A percentile compares a stretch with the other conserved stretches of the same genome.
Conservation (phyloP, 2,329 filamentous ascomycete genomes). For the Claviceps purpurea region DNA sequence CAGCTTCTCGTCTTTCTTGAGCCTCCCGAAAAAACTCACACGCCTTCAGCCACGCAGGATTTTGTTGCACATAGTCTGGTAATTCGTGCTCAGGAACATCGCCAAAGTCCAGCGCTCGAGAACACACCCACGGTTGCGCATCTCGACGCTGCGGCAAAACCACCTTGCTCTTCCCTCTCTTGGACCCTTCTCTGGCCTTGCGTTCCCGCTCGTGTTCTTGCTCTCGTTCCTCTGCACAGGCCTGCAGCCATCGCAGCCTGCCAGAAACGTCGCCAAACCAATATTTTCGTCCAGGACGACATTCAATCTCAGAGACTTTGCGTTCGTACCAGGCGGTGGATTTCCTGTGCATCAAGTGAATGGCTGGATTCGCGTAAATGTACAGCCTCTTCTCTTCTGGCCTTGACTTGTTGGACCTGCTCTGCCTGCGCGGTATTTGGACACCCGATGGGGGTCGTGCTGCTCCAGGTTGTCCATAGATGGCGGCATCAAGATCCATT, state of each 20-base stretch:
- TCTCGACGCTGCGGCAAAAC: constrained; percentile 7
- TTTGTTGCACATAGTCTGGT: constrained; percentile 29
- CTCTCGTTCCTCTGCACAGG: constrained; percentile 8
- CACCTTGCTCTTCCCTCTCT: no score
- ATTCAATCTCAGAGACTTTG: constrained; percentile 37
- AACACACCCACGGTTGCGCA: constrained; percentile 17
- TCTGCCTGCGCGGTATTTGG: constrained; percentile 1
- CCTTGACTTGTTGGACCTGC: background rate
- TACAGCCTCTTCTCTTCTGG: constrained; percentile 24
- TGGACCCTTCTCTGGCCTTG: no score
- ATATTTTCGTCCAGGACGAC: constrained; percentile 34
- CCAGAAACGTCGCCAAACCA: constrained; percentile 33
- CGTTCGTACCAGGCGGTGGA: constrained; percentile 30
- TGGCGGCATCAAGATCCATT: constrained; percentile 23
- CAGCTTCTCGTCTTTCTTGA: background rate
- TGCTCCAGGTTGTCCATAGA: constrained; percentile 23
- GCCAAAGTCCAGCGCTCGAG: constrained; percentile 21
- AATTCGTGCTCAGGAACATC: constrained; percentile 25
- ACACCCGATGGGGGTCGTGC: constrained; percentile 13
- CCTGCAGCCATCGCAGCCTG: constrained; percentile 21
- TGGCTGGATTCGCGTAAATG: constrained; percentile 35
- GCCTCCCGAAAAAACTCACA: constrained; percentile 23
- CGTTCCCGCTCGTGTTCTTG: constrained; percentile 6
- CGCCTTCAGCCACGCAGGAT: constrained; percentile 32
- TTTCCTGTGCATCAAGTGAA: constrained; percentile 31